Evolutionary conservation across 2,329 filamentous ascomycete genomes (phyloP), one percentile per base, ranked within the genome.

Genomic region (Dactylonectria estremocensis): DNA sequence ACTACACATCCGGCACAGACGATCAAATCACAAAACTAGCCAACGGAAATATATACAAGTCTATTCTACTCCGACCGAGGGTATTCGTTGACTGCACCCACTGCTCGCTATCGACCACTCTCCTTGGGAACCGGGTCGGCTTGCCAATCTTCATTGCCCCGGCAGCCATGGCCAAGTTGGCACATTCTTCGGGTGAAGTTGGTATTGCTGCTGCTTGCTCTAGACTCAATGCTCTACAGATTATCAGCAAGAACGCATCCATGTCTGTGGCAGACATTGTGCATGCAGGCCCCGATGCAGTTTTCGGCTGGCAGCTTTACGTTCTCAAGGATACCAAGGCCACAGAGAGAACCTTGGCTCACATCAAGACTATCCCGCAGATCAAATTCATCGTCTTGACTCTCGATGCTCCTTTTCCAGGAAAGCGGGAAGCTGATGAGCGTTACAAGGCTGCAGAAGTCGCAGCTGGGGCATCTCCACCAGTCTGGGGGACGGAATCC

Each of bases 1-100:
- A 97, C 83, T 97, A 97, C 83, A 95, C 89, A 80, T 96, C 93
- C 1, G 93, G 92, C 1, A 86, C 88, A 59, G 94, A 97, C 79
- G 94, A 97, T 79, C 85, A 93, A 37, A 79, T 89, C 72, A 92
- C 91, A 67, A 97, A 97, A 78, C 79, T 80, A n/a, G 87, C 91
- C 80, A 97, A 97, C 83, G 92, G 90, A 75, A 80, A 84, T 24
- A 91, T 92, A 24, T 97, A 94, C 79, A 87, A 88, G 43, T 88
- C 89, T 68, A 95, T 97, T 72, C 85, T 97, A 3, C 86, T 97
- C 5, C 90, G 94, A 13, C 94, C 94, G 9, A 87, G 94, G 28
- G 88, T 97, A 46, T 96, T 97, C 80, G 85, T 95, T 72, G 93
- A 97, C 82, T 94, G 92, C 82, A 90, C 88, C 5, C 82, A 83